Evolutionary conservation across 768 basidiomycete genomes (phyloP).

Genomic region (Boletus sp.): DNA sequence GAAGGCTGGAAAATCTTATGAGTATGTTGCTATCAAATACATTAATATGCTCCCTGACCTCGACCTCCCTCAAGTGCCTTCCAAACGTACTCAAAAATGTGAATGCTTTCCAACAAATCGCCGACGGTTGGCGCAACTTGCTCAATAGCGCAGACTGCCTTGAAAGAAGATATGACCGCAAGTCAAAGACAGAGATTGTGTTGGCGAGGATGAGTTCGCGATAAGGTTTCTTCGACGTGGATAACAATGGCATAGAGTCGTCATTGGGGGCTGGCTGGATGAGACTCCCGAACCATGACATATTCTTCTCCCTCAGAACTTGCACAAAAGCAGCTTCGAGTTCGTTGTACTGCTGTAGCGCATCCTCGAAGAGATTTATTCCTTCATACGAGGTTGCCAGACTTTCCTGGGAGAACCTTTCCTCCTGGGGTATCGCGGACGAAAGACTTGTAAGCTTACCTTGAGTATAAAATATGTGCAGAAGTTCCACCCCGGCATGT

Average conservation of each 20-base stretch:
- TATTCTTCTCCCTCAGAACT: slow-evolving; percentile 70
- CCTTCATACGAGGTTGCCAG: slow-evolving; percentile 90
- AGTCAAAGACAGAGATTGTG: slow-evolving; percentile 90
- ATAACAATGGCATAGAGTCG: slow-evolving; percentile 80
- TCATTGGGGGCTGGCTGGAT: slow-evolving; percentile 69
- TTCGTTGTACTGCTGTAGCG: slow-evolving; percentile 84
- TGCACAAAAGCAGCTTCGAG: slow-evolving; percentile 81
- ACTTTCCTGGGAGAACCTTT: slow-evolving; percentile 65
- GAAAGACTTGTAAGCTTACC: slow-evolving; percentile 43
- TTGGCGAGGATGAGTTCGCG: slow-evolving; percentile 86
- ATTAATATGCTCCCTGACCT: slow-evolving; percentile 44
- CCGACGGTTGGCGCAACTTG: slow-evolving; percentile 60
- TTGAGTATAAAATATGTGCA: slow-evolving; percentile 96
- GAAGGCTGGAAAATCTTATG: slow-evolving; percentile 36
- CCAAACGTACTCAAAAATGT: slow-evolving; percentile 79
- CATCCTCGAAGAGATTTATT: slow-evolving; percentile 86
- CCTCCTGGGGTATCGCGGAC: neutral
- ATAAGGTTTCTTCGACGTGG: slow-evolving; percentile 77
- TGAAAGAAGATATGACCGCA: slow-evolving; percentile 85
- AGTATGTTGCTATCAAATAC: slow-evolving; percentile 13
- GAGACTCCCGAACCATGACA: slow-evolving; percentile 90
- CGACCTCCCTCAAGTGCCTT: slow-evolving; percentile 65
- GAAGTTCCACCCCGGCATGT: slow-evolving; percentile 98
- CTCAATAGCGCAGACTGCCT: slow-evolving; percentile 78
- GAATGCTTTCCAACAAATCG: slow-evolving; percentile 67